phyloP scores from a whole-genome alignment of 2,329 filamentous ascomycete species.

The Grosmannia huntii region DNA sequence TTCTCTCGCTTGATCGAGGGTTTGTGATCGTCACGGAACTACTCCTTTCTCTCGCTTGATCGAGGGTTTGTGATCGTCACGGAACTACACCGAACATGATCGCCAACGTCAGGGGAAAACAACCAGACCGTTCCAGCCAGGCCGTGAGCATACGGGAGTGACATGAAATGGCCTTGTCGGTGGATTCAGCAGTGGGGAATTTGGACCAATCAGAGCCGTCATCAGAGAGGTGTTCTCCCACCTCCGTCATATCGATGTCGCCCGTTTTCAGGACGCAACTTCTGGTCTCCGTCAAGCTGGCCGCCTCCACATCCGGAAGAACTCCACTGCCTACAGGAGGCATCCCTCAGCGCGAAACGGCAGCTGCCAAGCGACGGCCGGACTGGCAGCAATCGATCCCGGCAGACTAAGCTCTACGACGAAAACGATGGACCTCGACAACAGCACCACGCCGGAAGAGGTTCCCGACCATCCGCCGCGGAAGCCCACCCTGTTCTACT shows the following conservation, averaged over 20 bases:
- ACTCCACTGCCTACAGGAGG: not conserved
- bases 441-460: not conserved
- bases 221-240: not conserved
- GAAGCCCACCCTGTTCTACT: slow-evolving; percentile 1
- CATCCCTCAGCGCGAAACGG: not conserved
- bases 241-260: not conserved
- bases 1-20: no score
- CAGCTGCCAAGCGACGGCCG: not conserved
- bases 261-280: not conserved
- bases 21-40: no score
- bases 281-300: not conserved
- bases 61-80: no score
- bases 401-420: no score
- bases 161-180: not conserved
- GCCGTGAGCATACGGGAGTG: no score
- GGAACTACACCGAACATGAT: not conserved
- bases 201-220: not conserved
- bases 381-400: not conserved
- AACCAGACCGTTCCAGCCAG: no score
- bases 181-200: not conserved
- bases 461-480: not conserved
- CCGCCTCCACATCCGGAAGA: not conserved
- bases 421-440: not conserved
- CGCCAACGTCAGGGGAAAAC: not conserved
- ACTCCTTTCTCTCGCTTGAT: no score